Base-by-base conservation (phyloP, 2,329 filamentous ascomycete genomes). In the Penicillium sclerotigenum region DNA sequence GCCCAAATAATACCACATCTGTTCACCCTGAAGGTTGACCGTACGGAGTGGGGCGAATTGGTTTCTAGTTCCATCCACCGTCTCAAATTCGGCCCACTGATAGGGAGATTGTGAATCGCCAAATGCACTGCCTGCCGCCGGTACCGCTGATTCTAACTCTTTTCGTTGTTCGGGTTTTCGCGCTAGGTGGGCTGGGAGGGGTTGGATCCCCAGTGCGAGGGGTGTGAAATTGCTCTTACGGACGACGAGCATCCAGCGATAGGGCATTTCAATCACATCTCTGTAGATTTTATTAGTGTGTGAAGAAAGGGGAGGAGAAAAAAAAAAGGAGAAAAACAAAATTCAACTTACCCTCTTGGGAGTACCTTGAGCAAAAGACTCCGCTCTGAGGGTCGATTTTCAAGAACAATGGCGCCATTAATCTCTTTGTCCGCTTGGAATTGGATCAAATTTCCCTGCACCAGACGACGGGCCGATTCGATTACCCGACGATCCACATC, bases 1-100 rank as follows among this genome's bases (percentile, higher is more conserved):
- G 31, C 90, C 90, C 58, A 99, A 81, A 71, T 97, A 97, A 75
- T 91, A 84, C 90, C 92, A 97, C 18, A 96, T 73, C 69, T 90
- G 87, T 59, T 93, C 83, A 16, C 86, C 80, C 58, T 75, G 75
- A 9, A 96, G 73, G 67, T 96, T 85, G 56, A 95, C 78, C 73
- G 87, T 89, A 68, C 80, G 81, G 71, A 89, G 85, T 52, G 77
- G 79, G 59, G 79, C 79, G 65, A 87, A 88, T 59, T 69, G 67
- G 34, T 80, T 76, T 24, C 83, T 79, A 64, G 83, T 80, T 47
- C 68, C 69, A 49, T 81, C 77, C 40, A 82, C 76, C 61, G 80
- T 82, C 66, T 89, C 83, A 73, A 96, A 97, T 70, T 97, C 92
- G 50, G 87, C 84, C 89, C 89, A 91, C 20, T 81, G 84, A 71